These are phyloP conservation scores for Psilocybe cubensis DNA, from an alignment of 768 basidiomycete genomes.

Conservation along the genomic window DNA sequence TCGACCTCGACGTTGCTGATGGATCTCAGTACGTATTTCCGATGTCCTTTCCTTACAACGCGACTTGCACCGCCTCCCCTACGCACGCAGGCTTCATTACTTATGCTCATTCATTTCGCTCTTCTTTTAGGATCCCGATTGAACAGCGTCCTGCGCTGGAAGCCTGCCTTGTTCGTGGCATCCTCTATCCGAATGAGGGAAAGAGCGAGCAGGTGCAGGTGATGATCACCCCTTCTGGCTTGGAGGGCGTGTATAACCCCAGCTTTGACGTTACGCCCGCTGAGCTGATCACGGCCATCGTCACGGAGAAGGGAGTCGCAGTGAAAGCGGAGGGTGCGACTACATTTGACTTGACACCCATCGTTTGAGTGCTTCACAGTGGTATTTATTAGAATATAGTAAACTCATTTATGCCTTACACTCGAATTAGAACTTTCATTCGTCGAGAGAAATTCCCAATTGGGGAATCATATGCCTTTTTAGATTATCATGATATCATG, in stretches of 20 bases:
- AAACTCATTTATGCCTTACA: neutral
- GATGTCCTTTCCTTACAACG: neutral
- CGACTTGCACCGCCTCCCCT: neutral
- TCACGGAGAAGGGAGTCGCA: conserved; percentile 94
- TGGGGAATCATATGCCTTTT: conserved; percentile 1
- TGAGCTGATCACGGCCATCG: conserved; percentile 90
- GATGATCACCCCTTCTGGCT: conserved; percentile 75
- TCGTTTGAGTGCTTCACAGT: conserved; percentile 41
- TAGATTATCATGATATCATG: neutral
- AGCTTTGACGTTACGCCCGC: conserved; percentile 98
- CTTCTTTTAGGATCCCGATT: conserved; percentile 71
- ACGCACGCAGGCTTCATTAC: too few relatives aligned
- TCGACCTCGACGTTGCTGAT: conserved; percentile 79
- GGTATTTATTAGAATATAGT: neutral
- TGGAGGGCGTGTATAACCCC: conserved; percentile 83
- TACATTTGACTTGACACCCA: conserved; percentile 64
- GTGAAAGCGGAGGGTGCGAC: conserved; percentile 61
- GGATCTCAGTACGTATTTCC: conserved; percentile 56
- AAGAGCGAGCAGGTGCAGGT: conserved; percentile 72
- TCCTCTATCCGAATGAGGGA: conserved; percentile 59
- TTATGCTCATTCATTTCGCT: conserved; percentile 5
- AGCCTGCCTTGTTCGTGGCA: conserved; percentile 87
- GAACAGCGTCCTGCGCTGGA: conserved; percentile 90
- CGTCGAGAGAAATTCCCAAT: neutral
- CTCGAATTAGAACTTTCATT: neutral